Evolutionary conservation across 495 filamentous ascomycete species (phyloP).

Genomic region (Podospora appendiculata): DNA sequence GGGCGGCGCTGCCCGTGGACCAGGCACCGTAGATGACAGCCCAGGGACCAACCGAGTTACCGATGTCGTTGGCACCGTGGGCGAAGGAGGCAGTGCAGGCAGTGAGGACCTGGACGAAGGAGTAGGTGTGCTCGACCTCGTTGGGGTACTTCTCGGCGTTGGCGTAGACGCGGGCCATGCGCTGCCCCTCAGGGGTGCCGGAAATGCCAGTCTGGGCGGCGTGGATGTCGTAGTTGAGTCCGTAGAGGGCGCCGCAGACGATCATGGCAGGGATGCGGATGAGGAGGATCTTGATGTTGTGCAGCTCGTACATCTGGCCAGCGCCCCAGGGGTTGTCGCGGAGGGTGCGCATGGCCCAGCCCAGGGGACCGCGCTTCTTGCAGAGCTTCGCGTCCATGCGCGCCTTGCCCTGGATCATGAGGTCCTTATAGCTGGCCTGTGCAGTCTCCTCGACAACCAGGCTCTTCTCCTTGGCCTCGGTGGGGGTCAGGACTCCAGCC

Average conservation of each 20-base stretch:
- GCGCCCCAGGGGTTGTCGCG: constrained; percentile 60
- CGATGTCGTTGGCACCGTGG: constrained; percentile 75
- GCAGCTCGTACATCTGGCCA: constrained; percentile 57
- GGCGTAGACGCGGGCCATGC: constrained; percentile 51
- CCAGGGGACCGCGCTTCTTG: constrained; percentile 51
- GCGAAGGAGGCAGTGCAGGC: constrained; percentile 70
- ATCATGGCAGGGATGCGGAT: constrained; percentile 56
- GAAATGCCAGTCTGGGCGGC: constrained; percentile 53
- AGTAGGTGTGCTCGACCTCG: constrained; percentile 68
- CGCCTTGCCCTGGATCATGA: constrained; percentile 41
- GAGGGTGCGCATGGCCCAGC: constrained; percentile 66
- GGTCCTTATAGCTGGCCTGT: constrained; percentile 44
- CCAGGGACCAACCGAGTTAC: constrained; percentile 69
- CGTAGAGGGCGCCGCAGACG: constrained; percentile 51
- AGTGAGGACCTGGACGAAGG: constrained; percentile 66
- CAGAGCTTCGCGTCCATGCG: constrained; percentile 47
- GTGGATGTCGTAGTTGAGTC: constrained; percentile 68
- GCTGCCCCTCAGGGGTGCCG: constrained; percentile 58
- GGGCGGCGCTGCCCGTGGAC: constrained; percentile 40
- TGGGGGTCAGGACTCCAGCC: constrained; percentile 6
- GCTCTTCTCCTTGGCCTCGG: constrained; percentile 35
- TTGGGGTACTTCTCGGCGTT: constrained; percentile 62
- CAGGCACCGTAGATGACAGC: constrained; percentile 64
- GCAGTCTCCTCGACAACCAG: constrained; percentile 28
- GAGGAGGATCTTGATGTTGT: constrained; percentile 51